Base-by-base conservation (phyloP, 306 rosid species). In the Prunus campanulata region DNA sequence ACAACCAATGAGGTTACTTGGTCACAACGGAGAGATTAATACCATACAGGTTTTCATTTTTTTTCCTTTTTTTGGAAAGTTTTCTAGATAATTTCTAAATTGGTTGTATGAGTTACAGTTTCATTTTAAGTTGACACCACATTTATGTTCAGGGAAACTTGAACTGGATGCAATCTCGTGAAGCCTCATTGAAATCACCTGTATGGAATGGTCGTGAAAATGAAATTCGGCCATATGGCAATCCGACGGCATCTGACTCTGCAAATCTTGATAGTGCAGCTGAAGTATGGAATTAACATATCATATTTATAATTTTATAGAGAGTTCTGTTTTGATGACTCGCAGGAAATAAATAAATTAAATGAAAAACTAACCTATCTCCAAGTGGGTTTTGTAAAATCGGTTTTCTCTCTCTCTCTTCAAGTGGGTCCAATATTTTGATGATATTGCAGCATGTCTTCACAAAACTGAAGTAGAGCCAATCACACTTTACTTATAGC, bases 141-240 rank as follows among this genome's bases (percentile, higher is more conserved):
- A 74, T n/a, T 77, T 81, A 44, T 81, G 46, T 82, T 62, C 83
- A 95, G 98, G 98, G 98, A 70, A 95, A 95, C 84, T 89, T 95
- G 83, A 95, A 95, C 74, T 95, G 98, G 98, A 95, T 95, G 98
- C 97, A 89, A 88, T 95, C 98, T 69, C 94, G 98, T 50, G 98
- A 95, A 82, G 76, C 90, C 19, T 89, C 98, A 70, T 77, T 95
- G 84, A 89, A 88, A 87, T 95, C 97, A 32, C 89, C 96, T 73
- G 98, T 95, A 73, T 95, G 98, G 97, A 79, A 86, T 79, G 97
- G 85, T 75, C 98, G 98, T 78, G 98, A 95, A 85, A 86, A 84
- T 88, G 98, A 95, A 87, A 90, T 95, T 82, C 93, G 97, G 71
- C 98, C 98, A 20, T 92, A 32, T 79, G 98, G 98, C 74, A 95